A percentile compares a stretch with the other conserved stretches of the same genome.
Evolutionary conservation across 495 filamentous ascomycete genomes (phyloP).

Genomic region (Penicillium herquei): DNA sequence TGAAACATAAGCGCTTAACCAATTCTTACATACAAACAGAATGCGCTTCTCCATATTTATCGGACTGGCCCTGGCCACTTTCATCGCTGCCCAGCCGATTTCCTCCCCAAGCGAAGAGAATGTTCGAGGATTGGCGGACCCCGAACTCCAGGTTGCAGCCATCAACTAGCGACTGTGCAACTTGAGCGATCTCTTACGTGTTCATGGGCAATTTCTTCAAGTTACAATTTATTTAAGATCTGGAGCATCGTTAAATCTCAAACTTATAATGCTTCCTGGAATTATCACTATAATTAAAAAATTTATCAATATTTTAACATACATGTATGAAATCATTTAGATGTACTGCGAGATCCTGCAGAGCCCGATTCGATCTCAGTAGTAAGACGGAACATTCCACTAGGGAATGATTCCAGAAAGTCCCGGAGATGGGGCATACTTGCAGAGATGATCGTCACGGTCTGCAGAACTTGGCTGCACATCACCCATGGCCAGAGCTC

Average conservation of each 20-base stretch:
- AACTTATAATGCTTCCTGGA: not conserved
- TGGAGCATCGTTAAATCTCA: not conserved
- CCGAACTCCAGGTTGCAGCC: not conserved
- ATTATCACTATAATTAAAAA: not conserved
- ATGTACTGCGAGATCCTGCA: not conserved
- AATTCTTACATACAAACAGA: not conserved
- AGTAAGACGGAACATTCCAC: not conserved
- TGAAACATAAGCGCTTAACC: not conserved
- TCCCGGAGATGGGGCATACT: not conserved
- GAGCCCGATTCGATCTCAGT: not conserved
- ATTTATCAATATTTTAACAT: too few relatives aligned
- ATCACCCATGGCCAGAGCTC: not conserved
- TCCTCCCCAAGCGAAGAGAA: not conserved
- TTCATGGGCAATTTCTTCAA: too few relatives aligned
- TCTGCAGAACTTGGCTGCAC: conserved; percentile 2
- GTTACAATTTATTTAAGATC: not conserved
- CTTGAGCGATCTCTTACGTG: too few relatives aligned
- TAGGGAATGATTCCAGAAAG: not conserved
- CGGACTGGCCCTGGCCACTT: not conserved
- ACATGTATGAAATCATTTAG: not conserved
- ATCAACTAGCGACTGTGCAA: not conserved
- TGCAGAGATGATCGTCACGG: not conserved
- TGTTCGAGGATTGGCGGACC: not conserved
- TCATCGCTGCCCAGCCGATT: not conserved
- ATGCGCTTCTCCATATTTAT: not conserved